Evolutionary conservation across 2,329 filamentous ascomycete species (phyloP).

Genomic region (Microsporum audouinii): DNA sequence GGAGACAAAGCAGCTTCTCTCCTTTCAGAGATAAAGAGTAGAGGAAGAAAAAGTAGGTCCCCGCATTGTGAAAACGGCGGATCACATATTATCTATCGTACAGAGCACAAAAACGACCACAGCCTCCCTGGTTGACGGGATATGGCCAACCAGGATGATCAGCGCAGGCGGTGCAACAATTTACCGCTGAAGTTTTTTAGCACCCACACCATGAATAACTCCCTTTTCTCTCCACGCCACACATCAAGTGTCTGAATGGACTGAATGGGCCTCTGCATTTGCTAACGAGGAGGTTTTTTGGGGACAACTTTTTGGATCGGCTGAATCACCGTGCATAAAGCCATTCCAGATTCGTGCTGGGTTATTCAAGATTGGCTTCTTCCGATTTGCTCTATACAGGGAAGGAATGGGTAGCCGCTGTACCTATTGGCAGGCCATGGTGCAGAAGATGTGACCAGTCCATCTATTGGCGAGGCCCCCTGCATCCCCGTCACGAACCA

Average conservation of each 20-base stretch:
- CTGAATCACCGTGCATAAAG: conserved; percentile 1
- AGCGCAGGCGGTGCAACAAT: neutral
- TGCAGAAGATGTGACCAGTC: conserved; percentile 6
- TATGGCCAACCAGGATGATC: neutral
- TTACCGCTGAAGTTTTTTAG: neutral
- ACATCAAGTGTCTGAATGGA: neutral
- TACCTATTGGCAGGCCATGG: neutral
- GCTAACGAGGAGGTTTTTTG: neutral
- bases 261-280: neutral
- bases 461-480: conserved; percentile 3
- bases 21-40: neutral
- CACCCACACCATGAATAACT: neutral
- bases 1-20: neutral
- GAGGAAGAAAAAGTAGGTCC: neutral
- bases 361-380: neutral
- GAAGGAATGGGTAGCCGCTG: conserved; percentile 1
- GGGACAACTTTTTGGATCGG: neutral
- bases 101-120: conserved; percentile 1
- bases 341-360: neutral
- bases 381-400: conserved; percentile 1
- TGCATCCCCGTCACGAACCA: neutral
- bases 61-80: conserved; percentile 5
- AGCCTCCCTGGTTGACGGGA: neutral
- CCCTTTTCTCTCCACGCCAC: neutral
- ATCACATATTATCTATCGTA: conserved; percentile 2